A percentile compares a stretch with the other conserved stretches of the same genome.
Conservation (phyloP, 2,329 filamentous ascomycete genomes). For the Fusarium haematococcum region DNA sequence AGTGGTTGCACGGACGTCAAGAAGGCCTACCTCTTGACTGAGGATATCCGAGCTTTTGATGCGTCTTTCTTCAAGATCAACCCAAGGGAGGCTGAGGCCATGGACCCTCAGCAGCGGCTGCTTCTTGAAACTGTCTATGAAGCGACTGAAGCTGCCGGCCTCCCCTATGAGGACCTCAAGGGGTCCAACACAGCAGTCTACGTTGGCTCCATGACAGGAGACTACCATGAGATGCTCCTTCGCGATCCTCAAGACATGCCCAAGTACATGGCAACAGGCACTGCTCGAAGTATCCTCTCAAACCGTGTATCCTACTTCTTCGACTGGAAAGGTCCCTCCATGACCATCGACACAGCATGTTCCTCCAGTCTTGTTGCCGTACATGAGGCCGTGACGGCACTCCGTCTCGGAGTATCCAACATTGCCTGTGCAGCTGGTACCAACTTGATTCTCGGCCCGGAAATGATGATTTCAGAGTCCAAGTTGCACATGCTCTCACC, state of each 20-base stretch:
- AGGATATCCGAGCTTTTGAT: background rate
- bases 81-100: background rate
- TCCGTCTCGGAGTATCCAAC: slow-evolving; percentile 18
- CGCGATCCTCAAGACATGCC: slow-evolving; percentile 1
- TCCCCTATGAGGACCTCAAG: background rate
- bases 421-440: slow-evolving; percentile 20
- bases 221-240: background rate
- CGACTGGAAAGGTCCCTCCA: slow-evolving; percentile 5
- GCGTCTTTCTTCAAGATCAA: background rate
- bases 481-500: slow-evolving; percentile 21
- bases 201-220: slow-evolving; percentile 3
- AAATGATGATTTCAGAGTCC: slow-evolving; percentile 6
- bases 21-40: background rate
- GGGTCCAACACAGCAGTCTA: slow-evolving; percentile 20
- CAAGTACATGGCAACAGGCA: background rate
- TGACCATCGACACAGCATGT: slow-evolving; percentile 21
- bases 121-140: background rate
- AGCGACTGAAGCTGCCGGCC: background rate
- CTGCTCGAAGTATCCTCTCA: slow-evolving; percentile 17
- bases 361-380: slow-evolving; percentile 22
- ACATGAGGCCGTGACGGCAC: slow-evolving; percentile 15
- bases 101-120: background rate
- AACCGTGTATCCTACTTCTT: slow-evolving; percentile 18
- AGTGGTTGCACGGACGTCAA: background rate
- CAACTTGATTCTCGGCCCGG: slow-evolving; percentile 19